Conservation (phyloP, 1,139 yeast genomes). For the Arxiozyma slooffiae region DNA sequence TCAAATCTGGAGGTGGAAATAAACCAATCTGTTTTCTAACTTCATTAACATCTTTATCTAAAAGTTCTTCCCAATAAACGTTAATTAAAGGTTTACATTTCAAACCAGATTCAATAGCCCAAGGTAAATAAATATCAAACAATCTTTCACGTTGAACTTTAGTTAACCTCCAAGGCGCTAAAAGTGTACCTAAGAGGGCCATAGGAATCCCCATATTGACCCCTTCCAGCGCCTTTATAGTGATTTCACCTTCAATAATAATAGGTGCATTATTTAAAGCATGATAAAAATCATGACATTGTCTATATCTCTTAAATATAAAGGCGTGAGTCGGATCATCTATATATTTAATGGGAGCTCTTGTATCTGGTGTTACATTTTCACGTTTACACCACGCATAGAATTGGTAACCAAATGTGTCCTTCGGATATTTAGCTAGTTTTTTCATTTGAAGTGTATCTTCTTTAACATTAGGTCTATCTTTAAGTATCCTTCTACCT, state of each 20-base stretch:
- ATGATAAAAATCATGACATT: constrained; percentile 95
- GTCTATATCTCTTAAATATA: constrained; percentile 84
- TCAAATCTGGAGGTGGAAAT: constrained; percentile 62
- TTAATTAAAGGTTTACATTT: constrained; percentile 69
- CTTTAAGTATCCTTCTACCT: constrained; percentile 70
- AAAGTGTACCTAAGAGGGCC: constrained; percentile 85
- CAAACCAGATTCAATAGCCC: constrained; percentile 75
- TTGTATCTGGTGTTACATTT: constrained; percentile 87
- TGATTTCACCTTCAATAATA: constrained; percentile 88
- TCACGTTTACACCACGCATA: constrained; percentile 76
- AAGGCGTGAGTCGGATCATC: constrained; percentile 88
- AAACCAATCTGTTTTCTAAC: constrained; percentile 59
- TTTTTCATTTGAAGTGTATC: constrained; percentile 55
- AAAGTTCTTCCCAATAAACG: constrained; percentile 85
- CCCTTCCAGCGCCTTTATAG: constrained; percentile 85
- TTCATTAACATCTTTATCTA: constrained; percentile 64
- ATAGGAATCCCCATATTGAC: constrained; percentile 90
- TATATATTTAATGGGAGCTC: constrained; percentile 77
- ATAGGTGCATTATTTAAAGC: constrained; percentile 86
- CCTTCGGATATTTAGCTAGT: constrained; percentile 52
- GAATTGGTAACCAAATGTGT: constrained; percentile 70
- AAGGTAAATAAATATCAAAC: constrained; percentile 66
- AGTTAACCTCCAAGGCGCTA: constrained; percentile 72
- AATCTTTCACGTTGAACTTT: constrained; percentile 38
- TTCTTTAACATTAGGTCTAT: constrained; percentile 76